Percentiles rank a stretch among this genome's conserved stretches.
Conservation (phyloP, 1,284 basidiomycete genomes). For the Pyrrhoderma noxium region DNA sequence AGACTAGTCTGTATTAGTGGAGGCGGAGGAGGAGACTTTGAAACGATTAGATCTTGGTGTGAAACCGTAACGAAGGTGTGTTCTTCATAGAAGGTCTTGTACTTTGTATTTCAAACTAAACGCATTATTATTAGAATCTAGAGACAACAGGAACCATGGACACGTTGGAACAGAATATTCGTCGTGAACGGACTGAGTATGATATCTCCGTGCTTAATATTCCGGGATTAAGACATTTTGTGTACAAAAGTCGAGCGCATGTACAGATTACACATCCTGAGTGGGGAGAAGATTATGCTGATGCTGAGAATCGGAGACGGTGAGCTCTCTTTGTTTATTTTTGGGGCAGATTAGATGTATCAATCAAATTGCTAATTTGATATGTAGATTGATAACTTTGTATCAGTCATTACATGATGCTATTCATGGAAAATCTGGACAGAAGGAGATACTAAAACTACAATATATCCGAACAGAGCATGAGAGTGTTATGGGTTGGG, state of each 20-base stretch:
- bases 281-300: constrained; percentile 79
- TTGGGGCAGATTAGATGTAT: no score
- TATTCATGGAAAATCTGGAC: constrained; percentile 79
- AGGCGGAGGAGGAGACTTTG: constrained; percentile 59
- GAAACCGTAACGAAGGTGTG: constrained; percentile 36
- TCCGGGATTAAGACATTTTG: constrained; percentile 86
- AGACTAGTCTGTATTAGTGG: constrained; percentile 63
- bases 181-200: constrained; percentile 34
- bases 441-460: constrained; percentile 69
- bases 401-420: constrained; percentile 82
- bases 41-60: constrained; percentile 65
- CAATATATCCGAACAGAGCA: constrained; percentile 78
- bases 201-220: constrained; percentile 68
- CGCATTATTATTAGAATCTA: constrained; percentile 43
- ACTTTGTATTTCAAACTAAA: no score
- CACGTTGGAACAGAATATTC: constrained; percentile 27
- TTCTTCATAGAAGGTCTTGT: neutral
- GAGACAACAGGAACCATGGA: constrained; percentile 51
- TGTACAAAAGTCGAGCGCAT: constrained; percentile 85
- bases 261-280: constrained; percentile 83
- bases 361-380: neutral
- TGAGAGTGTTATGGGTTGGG: constrained; percentile 89
- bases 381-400: constrained; percentile 69
- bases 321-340: constrained; percentile 24
- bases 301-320: constrained; percentile 51